Base-by-base conservation (phyloP, 441 rosid genomes). In the Viola pubescens region DNA sequence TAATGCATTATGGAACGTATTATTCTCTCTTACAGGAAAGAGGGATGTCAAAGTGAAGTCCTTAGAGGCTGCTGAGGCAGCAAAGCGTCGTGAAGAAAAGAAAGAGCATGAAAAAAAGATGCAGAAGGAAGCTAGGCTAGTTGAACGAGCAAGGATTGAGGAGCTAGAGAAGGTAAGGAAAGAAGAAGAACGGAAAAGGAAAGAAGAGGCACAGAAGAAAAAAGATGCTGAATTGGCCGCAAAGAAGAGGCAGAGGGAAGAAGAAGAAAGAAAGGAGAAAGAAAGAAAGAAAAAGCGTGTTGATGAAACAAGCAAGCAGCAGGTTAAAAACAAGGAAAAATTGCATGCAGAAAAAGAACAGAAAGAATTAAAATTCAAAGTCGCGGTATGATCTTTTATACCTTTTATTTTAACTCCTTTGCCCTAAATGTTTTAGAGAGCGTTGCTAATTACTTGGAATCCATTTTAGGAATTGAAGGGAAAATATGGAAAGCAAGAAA, bases 21-120 rank as follows among this genome's bases (percentile, higher is more conserved):
- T 54, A 47, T 50, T 38, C 59, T n/a, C n/a, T 13, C 62, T 66
- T 57, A 10, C 51, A 94, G 99, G 97, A 56, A 94, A 88, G 76
- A 88, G 91, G 69, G 90, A 88, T 58, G 77, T 88, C 49, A 88
- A 83, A 80, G 96, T 94, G 75, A 90, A 83, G 74, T 85, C 99
- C 60, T 75, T 94, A 62, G 97, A 80, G 75, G 89, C 86, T 70
- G 97, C 99, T 68, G 95, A 81, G 74, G 91, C 85, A 62, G 84
- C 92, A 48, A 88, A 76, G 70, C 85, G 88, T 59, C 83, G 83
- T 68, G 91, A 86, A 50, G 89, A 85, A 78, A 82, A 85, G 77
- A 88, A 80, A 74, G 97, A 94, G 64, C 79, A 81, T 74, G 95
- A 94, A 48, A 80, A 95, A 5, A 90, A 79, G 77, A 70, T 82